Base-by-base conservation (phyloP, 108 stramenopile genomes). In the Schizochytrium sp. region DNA sequence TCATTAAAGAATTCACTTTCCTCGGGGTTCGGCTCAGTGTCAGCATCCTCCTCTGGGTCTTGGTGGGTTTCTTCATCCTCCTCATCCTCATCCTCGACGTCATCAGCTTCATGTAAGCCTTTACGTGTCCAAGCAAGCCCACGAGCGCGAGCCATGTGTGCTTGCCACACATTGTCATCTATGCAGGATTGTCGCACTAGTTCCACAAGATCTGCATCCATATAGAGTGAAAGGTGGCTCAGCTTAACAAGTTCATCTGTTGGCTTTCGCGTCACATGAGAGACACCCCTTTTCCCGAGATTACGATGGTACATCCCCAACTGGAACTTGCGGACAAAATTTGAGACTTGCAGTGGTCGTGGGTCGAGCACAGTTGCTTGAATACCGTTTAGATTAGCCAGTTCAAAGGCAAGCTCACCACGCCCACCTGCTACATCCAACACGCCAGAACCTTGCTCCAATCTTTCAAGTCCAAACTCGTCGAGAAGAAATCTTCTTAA, bases 361-460 rank as follows among this genome's bases (percentile, higher is more conserved):
- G 96, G 95, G 88, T 97, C 96, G 12, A 97, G 90, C 4, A 97
- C 93, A 12, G 95, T 95, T 28, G 93, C 92, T n/a, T 90, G 83
- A 15, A 97, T 72, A 2, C 95, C 95, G 49, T 83, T 53, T 73
- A 97, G 57, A n/a, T 87, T 56, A 58, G 94, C 91, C 3, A 96
- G 89, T 46, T 90, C 89, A 46, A 83, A 90, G 61, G 94, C 95
- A 8, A 97, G 92, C 72, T 96, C 94, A 45, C 96, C 96, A 15
- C 93, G 94, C 56, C 96, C 96, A 44, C 96, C 96, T 2, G 96
- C 96, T 2, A 91, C 95, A 90, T 97, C 96, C 46, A 97, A 46
- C 17, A 96, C 94, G 76, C 76, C 76, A 10, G 76, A 83, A 10
- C 76, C 76, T 17, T 38, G 15, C 28, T 1, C 50, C 19, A 83